Evolutionary conservation across 2,329 filamentous ascomycete species (phyloP).

Genomic region (Cladophialophora yegresii): DNA sequence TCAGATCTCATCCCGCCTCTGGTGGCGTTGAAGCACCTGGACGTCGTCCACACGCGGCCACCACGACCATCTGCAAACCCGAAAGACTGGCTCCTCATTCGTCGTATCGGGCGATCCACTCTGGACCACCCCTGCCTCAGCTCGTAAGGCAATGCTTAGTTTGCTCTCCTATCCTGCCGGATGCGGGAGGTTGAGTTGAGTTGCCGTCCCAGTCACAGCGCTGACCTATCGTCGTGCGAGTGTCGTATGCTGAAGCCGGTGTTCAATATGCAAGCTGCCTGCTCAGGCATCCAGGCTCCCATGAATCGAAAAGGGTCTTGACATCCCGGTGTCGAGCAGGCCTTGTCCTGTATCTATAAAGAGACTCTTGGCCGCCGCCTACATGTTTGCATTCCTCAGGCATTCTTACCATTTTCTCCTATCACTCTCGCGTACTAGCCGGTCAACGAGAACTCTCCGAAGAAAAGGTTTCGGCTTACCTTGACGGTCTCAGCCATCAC

Average conservation of each 20-base stretch:
- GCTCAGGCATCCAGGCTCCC: constrained; percentile 7
- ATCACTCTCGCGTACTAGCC: background rate
- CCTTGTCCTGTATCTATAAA: constrained; percentile 6
- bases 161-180: background rate
- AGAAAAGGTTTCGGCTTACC: constrained; percentile 4
- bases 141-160: background rate
- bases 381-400: constrained; percentile 4
- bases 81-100: background rate
- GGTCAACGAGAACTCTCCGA: background rate
- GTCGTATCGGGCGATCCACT: background rate
- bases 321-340: background rate
- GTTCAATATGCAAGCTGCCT: constrained; percentile 2
- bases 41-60: background rate
- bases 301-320: background rate
- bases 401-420: background rate
- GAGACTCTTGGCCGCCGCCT: background rate
- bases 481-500: background rate
- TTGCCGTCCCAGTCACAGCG: background rate
- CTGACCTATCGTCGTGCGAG: constrained; percentile 1
- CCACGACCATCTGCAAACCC: background rate
- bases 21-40: background rate
- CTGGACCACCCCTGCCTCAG: background rate
- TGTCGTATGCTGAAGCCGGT: background rate
- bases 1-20: background rate
- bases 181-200: background rate